phyloP scores from a whole-genome alignment of 208 protist species.

The Crithidia bombi region DNA sequence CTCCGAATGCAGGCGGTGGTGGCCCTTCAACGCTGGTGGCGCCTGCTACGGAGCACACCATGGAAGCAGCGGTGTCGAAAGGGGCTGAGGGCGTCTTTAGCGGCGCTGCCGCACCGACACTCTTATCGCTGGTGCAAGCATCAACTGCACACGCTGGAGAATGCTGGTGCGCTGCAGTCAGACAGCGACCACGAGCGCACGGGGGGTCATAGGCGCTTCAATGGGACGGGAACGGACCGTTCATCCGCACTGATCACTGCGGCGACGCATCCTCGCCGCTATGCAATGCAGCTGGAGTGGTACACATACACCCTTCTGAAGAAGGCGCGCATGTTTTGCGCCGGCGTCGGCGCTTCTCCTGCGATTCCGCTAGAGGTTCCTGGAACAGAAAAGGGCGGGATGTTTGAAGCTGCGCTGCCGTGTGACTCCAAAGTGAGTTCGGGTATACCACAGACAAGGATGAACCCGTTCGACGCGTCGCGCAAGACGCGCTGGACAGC shows the following conservation, averaged over 20 bases:
- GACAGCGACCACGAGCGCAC: neutral
- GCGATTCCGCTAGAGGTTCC: neutral
- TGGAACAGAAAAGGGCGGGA: neutral
- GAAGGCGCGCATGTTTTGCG: slow-evolving; percentile 15
- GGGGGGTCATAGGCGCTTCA: too few relatives aligned
- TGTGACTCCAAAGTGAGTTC: too few relatives aligned
- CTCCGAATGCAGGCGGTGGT: slow-evolving; percentile 48
- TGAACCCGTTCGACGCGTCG: neutral
- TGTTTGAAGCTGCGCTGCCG: too few relatives aligned
- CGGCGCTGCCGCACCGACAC: slow-evolving; percentile 5
- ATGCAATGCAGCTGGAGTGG: slow-evolving; percentile 29
- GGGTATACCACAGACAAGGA: too few relatives aligned
- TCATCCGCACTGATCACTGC: slow-evolving; percentile 28
- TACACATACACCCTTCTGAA: slow-evolving; percentile 40
- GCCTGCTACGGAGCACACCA: slow-evolving; percentile 32
- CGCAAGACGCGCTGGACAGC: slow-evolving; percentile 1
- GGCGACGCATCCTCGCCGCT: slow-evolving; percentile 42
- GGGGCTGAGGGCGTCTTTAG: neutral
- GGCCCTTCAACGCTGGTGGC: slow-evolving; percentile 78
- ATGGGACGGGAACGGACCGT: slow-evolving; percentile 3
- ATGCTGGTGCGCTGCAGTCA: neutral
- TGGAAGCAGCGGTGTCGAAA: slow-evolving; percentile 26
- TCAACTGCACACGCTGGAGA: slow-evolving; percentile 15
- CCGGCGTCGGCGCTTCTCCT: neutral
- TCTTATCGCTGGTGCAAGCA: slow-evolving; percentile 8